Base-by-base conservation (phyloP, 2,329 filamentous ascomycete species). In the Camillea tinctor region DNA sequence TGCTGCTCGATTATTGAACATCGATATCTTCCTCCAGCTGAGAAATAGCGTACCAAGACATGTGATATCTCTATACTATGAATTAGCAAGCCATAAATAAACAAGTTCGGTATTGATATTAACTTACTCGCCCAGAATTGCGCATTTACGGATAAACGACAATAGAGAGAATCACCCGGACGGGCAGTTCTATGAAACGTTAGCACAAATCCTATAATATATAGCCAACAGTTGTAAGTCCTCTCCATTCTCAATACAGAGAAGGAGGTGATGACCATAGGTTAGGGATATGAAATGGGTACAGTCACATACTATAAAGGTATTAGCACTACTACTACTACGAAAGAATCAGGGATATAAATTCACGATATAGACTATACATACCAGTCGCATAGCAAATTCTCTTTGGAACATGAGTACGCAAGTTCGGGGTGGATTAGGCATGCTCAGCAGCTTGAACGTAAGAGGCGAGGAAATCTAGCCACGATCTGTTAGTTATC, bases 331-430 rank as follows among this genome's bases (percentile, higher is more conserved):
- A 9, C 3, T 9, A 2, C 4, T 21, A 5, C 17, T 51, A 51
- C 17, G 36, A 15, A 44, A 17, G 11, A 2, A 44, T 1, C 36
- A 30, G 36, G n/a, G n/a, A 44, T 44, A 44, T n/a, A 2, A 44
- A 7, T 15, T 17, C 15, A 22, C 2, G 13, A 21, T 51, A 15
- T 22, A 15, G 50, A 51, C 11, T 51, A 51, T 21, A 51, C 50
- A 21, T 61, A 55, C 64, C 36, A 98, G 81, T 48, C 94, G 87
- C 75, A 96, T 88, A 19, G 93, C 93, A 71, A 97, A 97, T 78
- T 98, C 94, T 72, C 93, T 88, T 80, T 98, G 94, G 71, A 96
- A 95, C 93, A 97, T 97, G 77, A 98, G 92, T 65, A 98, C 86
- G 68, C 90, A 93, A 61, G 87, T 88, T 36, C 94, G 82, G 0